A percentile compares a stretch with the other conserved stretches of the same genome.
These are phyloP conservation scores for Ganoderma boninense DNA, from an alignment of 1,284 basidiomycete genomes.

Conservation along the genomic window DNA sequence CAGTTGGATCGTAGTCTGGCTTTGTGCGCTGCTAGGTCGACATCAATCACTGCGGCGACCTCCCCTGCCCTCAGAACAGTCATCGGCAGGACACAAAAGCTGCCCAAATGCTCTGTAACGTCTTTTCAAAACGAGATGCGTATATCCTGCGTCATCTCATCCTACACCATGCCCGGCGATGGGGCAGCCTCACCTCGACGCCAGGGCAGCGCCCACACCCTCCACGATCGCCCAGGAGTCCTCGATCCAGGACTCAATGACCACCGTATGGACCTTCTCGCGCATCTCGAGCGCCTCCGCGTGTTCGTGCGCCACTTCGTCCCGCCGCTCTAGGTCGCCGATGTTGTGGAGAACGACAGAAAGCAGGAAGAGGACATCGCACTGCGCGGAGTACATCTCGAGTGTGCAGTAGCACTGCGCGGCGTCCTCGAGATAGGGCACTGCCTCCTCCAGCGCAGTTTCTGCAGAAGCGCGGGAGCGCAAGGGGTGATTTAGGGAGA, in stretches of 20 bases:
- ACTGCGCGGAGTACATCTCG: constrained; percentile 63
- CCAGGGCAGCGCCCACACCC: constrained; percentile 63
- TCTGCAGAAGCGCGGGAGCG: constrained; percentile 39
- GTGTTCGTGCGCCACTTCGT: constrained; percentile 61
- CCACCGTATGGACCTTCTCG: constrained; percentile 49
- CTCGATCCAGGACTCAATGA: constrained; percentile 60
- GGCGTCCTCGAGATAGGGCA: constrained; percentile 48
- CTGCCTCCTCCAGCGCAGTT: constrained; percentile 49
- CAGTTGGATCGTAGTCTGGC: no score
- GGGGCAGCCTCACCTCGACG: constrained; percentile 45
- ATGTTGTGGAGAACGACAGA: constrained; percentile 78
- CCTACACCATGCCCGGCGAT: not conserved
- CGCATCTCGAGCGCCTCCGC: constrained; percentile 52
- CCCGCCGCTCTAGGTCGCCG: constrained; percentile 62
- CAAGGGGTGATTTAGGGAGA: not conserved
- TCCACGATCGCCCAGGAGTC: constrained; percentile 66
- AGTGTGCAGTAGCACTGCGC: constrained; percentile 68
- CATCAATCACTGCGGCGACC: no score
- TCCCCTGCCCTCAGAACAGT: no score
- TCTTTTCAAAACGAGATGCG: not conserved
- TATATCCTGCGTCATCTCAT: not conserved
- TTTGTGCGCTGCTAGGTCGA: no score
- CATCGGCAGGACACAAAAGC: not conserved
- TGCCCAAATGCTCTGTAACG: not conserved
- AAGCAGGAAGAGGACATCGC: constrained; percentile 75